phyloP scores from a whole-genome alignment of 495 filamentous ascomycete species.

The Daldinia childiae region DNA sequence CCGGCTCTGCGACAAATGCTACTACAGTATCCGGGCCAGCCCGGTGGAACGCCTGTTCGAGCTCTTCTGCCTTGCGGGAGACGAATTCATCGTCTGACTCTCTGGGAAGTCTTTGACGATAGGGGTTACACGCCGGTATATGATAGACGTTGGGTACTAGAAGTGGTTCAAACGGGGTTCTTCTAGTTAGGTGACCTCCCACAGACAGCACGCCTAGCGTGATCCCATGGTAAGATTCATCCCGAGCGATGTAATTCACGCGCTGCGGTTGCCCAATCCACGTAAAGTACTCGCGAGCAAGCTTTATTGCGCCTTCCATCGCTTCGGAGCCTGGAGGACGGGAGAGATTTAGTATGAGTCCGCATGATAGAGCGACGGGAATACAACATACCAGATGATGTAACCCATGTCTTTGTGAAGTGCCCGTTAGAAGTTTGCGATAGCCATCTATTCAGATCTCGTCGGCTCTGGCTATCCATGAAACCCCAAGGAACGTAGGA shows the following conservation, averaged over 20 bases:
- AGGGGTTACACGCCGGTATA: conserved; percentile 72
- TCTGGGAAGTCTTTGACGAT: conserved; percentile 45
- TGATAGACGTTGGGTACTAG: conserved; percentile 67
- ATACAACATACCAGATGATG: conserved; percentile 30
- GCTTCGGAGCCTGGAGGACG: conserved; percentile 69
- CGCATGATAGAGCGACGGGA: background rate
- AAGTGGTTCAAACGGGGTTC: conserved; percentile 73
- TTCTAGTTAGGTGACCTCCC: conserved; percentile 69
- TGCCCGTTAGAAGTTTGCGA: conserved; percentile 53
- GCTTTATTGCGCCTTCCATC: conserved; percentile 74
- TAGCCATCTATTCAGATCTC: conserved; percentile 49
- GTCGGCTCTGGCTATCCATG: conserved; percentile 49
- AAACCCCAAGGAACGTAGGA: conserved; percentile 57
- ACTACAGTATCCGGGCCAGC: conserved; percentile 77
- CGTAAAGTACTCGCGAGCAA: conserved; percentile 73
- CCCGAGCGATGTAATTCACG: conserved; percentile 70
- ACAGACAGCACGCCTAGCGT: conserved; percentile 73
- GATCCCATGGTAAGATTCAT: conserved; percentile 78
- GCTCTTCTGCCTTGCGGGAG: conserved; percentile 65
- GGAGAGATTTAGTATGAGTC: background rate
- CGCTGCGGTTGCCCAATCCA: conserved; percentile 57
- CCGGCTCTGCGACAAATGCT: conserved; percentile 80
- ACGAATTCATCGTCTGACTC: conserved; percentile 59
- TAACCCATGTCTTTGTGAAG: conserved; percentile 55
- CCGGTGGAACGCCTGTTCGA: conserved; percentile 77